Conservation (phyloP, 192 early-diverging fungal species). For the Coemansia biformis region DNA sequence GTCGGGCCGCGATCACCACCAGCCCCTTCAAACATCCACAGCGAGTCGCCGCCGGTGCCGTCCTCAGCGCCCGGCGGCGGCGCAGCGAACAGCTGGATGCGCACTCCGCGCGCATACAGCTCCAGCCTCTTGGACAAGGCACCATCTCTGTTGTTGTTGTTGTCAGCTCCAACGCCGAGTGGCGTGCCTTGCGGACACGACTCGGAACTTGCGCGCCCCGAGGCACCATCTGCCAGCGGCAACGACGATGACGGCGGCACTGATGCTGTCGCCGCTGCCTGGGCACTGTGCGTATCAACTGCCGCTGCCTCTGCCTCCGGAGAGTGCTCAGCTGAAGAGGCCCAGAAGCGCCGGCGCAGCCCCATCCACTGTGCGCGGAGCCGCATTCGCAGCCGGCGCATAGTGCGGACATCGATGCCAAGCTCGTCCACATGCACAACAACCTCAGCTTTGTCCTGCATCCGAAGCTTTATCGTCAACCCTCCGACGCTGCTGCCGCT, state of each 20-base stretch:
- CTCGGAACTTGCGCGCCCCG: slow-evolving; percentile 17
- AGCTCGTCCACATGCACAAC: slow-evolving; percentile 31
- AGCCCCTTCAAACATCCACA: slow-evolving; percentile 17
- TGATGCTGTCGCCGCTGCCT: not conserved
- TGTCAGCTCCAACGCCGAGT: not conserved
- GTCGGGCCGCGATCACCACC: not conserved
- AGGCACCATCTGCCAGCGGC: not conserved
- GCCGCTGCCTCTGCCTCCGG: not conserved
- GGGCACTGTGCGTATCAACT: not conserved
- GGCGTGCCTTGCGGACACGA: slow-evolving; percentile 9
- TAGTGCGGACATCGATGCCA: slow-evolving; percentile 45
- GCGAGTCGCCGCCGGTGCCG: slow-evolving; percentile 3
- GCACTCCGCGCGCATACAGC: slow-evolving; percentile 44
- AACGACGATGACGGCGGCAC: not conserved
- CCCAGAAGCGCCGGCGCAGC: not conserved
- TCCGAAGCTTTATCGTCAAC: slow-evolving; percentile 15
- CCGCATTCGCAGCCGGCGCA: slow-evolving; percentile 34
- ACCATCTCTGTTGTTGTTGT: slow-evolving; percentile 1
- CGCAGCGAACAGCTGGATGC: slow-evolving; percentile 25
- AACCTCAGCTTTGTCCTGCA: slow-evolving; percentile 18
- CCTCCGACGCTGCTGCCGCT: slow-evolving; percentile 37
- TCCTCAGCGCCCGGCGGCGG: not conserved
- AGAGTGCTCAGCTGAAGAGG: not conserved
- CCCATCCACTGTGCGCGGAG: slow-evolving; percentile 12
- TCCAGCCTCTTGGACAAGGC: slow-evolving; percentile 39